Conservation (phyloP, 805 yeast genomes). For the Ascoidea rubescens region DNA sequence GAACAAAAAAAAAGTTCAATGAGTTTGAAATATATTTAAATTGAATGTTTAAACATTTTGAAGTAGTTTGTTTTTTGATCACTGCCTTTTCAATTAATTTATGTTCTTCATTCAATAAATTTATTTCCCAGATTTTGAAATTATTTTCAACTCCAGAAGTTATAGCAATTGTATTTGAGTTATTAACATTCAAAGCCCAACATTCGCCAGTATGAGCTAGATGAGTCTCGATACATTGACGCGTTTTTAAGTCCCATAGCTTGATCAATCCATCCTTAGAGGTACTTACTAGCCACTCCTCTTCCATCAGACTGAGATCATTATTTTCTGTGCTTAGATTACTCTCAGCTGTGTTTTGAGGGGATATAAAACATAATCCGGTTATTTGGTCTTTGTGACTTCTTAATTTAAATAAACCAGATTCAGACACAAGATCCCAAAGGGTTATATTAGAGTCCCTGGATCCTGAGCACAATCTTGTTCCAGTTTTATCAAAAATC, state of each 20-base stretch:
- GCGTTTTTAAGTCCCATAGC: slow-evolving; percentile 83
- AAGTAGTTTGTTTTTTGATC: slow-evolving; percentile 63
- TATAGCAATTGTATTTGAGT: slow-evolving; percentile 26
- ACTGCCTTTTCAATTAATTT: slow-evolving; percentile 46
- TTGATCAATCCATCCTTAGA: slow-evolving; percentile 87
- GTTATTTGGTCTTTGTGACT: slow-evolving; percentile 88
- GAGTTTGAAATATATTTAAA: slow-evolving; percentile 31
- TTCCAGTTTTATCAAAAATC: slow-evolving; percentile 67
- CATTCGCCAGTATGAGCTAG: slow-evolving; percentile 89
- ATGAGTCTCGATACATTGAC: slow-evolving; percentile 89
- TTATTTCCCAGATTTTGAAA: slow-evolving; percentile 71
- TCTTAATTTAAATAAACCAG: slow-evolving; percentile 72
- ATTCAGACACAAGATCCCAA: slow-evolving; percentile 94
- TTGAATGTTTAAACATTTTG: slow-evolving; percentile 47
- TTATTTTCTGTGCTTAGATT: slow-evolving; percentile 11
- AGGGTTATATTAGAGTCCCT: slow-evolving; percentile 71
- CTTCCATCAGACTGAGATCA: slow-evolving; percentile 30
- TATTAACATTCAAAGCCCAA: slow-evolving; percentile 37
- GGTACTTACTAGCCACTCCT: slow-evolving; percentile 60
- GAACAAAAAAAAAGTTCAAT: slow-evolving; percentile 40
- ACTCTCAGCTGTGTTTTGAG: slow-evolving; percentile 15
- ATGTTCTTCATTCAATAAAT: slow-evolving; percentile 37
- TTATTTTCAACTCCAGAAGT: slow-evolving; percentile 77
- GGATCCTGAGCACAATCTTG: slow-evolving; percentile 77
- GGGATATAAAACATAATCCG: slow-evolving; percentile 40